These are phyloP conservation scores for Aspergillus pseudoglaucus DNA, from an alignment of 2,329 filamentous ascomycete genomes.

Conservation along the genomic window DNA sequence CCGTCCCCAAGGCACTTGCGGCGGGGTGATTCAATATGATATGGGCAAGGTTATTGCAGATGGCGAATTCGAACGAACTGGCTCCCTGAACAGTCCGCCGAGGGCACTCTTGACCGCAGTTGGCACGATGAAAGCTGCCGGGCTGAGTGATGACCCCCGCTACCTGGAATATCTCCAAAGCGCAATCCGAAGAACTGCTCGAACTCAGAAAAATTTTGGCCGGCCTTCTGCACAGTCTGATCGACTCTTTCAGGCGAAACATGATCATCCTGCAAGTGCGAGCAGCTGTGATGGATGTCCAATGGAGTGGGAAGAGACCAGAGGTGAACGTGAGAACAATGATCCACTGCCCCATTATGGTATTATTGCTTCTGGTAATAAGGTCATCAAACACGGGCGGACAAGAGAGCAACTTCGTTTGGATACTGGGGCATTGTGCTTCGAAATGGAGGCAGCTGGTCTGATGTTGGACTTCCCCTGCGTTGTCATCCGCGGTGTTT, in stretches of 20 bases:
- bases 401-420: conserved; percentile 7
- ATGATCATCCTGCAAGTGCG: no score
- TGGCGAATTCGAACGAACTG: no score
- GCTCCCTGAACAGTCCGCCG: no score
- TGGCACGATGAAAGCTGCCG: no score
- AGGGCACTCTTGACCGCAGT: no score
- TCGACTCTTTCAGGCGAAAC: conserved; percentile 4
- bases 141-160: no score
- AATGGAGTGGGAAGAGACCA: conserved; percentile 6
- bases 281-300: conserved; percentile 4
- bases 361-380: conserved; percentile 14
- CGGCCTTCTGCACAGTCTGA: conserved; percentile 2
- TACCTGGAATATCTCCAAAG: conserved; percentile 7
- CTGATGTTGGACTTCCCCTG: conserved; percentile 5
- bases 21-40: no score
- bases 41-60: no score
- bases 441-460: conserved; percentile 9
- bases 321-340: conserved; percentile 6
- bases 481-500: conserved; percentile 9
- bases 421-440: conserved; percentile 6
- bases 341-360: conserved; percentile 8
- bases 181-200: conserved; percentile 4
- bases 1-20: no score
- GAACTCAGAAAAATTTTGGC: conserved; percentile 3
- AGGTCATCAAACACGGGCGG: conserved; percentile 7